Evolutionary conservation across 2,329 filamentous ascomycete species (phyloP), one percentile per base, ranked within the genome.

Genomic region (Fonsecaea nubica): DNA sequence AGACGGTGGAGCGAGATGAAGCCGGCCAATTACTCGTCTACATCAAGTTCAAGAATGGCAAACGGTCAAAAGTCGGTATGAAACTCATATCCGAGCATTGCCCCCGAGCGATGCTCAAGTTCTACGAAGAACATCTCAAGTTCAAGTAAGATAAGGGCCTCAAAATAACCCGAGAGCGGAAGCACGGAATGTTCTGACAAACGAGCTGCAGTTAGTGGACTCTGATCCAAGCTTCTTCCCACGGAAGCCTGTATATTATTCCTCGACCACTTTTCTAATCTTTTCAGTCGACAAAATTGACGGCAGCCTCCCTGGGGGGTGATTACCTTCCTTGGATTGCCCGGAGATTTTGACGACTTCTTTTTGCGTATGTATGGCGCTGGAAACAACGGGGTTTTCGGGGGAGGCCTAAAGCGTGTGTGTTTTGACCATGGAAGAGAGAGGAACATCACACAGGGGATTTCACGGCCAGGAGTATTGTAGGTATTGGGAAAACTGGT

Each of bases 121-220:
- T 83, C 62, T 84, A 83, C 65, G 81, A 84, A 72, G 72, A 75
- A 45, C 81, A 84, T 72, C 73, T 84, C 79, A 71, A 69, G 52
- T 71, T 71, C 40, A 69, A 64, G 62, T 82, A 76, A 76, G 79
- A 35, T 45, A 33, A 21, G 13, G 25, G 12, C 52, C 9, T n/a
- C 15, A 13, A 40, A 10, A 12, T 13, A 13, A 18, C 18, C 52
- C 6, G n/a, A 38, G 10, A 18, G 18, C 8, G 21, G 18, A n/a
- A 10, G 10, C 8, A 4, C 9, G n/a, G 35, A 25, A 9, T 8
- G 6, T 38, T 15, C 58, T 42, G 21, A 38, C n/a, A 40, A 48
- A 21, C 15, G 8, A 45, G 5, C 45, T 30, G 25, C 58, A 40
- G 30, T 32, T 21, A 33, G 32, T 36, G 21, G 25, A 25, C 18